Base-by-base conservation (phyloP, 78 protist genomes). In the Thecamonas trahens region DNA sequence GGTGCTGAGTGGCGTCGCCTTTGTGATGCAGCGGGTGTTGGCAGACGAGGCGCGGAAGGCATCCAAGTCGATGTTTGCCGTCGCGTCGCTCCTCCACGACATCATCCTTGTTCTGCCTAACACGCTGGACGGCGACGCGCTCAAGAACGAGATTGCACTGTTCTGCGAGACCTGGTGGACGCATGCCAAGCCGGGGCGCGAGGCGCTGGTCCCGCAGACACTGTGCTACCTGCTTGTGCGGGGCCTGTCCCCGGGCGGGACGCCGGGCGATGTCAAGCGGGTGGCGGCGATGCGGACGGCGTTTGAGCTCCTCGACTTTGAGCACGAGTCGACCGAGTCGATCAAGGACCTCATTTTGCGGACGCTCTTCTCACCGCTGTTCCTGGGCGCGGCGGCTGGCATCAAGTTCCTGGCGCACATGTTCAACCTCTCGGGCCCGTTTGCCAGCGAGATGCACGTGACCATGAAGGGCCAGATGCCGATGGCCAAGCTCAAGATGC, bases 391-490 rank as follows among this genome's bases (percentile, higher is more conserved):
- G 18, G 29, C 34, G 15, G 78, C 65, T 32, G 78, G 78, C 17
- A 55, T 49, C 35, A 39, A 28, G 47, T 49, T 61, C 9, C 59
- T 73, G 31, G 35, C 24, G 6, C 31, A 3, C 63, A n/a, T 73
- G 3, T 59, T 73, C 31, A 39, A 32, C 6, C 55, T 76, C 31
- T 14, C 38, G 17, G 24, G 24, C 49, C 14, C 24, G 14, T 26
- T 76, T 24, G 34, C 28, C 31, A 47, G 20, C 26, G 62, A 54
- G 24, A n/a, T 71, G n/a, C 76, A 70, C 40, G 55, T 58, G 5
- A 34, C 68, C 15, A 45, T 76, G 63, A 71, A 72, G 42, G 5
- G 3, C 44, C 74, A 71, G 45, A 8, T 76, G 4, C 76, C 76
- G 7, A 32, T 22, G 11, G 28, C 54, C 40, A 28, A 40, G n/a